Base-by-base conservation (phyloP, 169 alveolate genomes). In the Amoebophrya sp. region DNA sequence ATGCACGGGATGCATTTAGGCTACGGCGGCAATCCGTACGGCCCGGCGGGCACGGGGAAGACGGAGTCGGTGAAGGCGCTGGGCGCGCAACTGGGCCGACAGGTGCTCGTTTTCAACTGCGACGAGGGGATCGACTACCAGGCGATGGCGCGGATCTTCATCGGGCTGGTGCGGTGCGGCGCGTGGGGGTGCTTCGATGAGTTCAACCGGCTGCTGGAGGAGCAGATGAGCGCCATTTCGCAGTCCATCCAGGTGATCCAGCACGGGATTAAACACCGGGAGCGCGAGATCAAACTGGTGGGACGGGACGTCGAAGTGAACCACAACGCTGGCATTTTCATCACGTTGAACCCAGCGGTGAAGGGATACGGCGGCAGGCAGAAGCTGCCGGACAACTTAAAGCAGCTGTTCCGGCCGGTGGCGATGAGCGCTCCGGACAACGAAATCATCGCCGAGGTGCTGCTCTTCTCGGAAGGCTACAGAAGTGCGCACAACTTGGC, bases 161-260 rank as follows among this genome's bases (percentile, higher is more conserved):
- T 96, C 89, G 99, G 99, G 42, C 92, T 97, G n/a, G 96, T 97
- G 40, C 95, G 92, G 90, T 98, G 97, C 20, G 99, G 99, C 23
- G 99, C 99, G 1, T 99, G 99, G 99, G 99, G 99, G 38, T 98
- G 99, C 93, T 99, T 99, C 91, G 99, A 99, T 95, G 99, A 98
- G 94, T 98, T 98, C 92, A 98, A 98, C 90, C 95, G 99, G 88
- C 95, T 98, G 39, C 95, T 97, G 89, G 99, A 97, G 92, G 98
- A 97, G 89, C 96, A 97, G 91, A 95, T 98, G 88, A 95, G 98
- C 31, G 99, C 99, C 48, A 97, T 98, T 92, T 96, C 98, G 0
- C 96, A 96, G 92, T 96, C 96, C 91, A 97, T 97, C 90, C 96
- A 96, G 89, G 95, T 96, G 2, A 97, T 97, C 41, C 95, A 97